Conservation (phyloP, 352 stramenopile genomes). For the Blastocystis sp. region DNA sequence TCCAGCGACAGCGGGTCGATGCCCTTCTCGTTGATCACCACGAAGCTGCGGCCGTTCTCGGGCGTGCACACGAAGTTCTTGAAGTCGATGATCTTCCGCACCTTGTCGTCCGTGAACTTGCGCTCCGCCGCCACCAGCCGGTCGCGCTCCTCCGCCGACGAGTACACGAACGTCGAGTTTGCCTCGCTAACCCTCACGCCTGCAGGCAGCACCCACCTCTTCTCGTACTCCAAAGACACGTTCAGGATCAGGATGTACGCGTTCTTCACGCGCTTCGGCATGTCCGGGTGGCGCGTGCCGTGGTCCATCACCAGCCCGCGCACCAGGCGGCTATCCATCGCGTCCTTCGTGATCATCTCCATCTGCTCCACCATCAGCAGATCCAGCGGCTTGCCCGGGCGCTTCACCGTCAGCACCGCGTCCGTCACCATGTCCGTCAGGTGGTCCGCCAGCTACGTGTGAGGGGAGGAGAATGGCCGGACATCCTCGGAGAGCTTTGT, state of each 20-base stretch:
- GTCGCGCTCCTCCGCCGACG: conserved; percentile 93
- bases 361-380: conserved; percentile 99
- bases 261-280: conserved; percentile 92
- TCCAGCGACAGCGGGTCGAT: conserved; percentile 97
- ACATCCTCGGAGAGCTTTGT: conserved; percentile 93
- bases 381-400: conserved; percentile 83
- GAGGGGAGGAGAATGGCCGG: neutral
- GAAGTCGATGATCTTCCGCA: conserved; percentile 92
- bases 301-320: conserved; percentile 88
- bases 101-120: conserved; percentile 90
- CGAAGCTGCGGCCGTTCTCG: conserved; percentile 92
- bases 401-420: conserved; percentile 88
- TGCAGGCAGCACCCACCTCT: conserved; percentile 76
- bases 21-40: conserved; percentile 99
- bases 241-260: conserved; percentile 98
- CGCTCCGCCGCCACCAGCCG: conserved; percentile 90
- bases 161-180: conserved; percentile 96
- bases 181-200: conserved; percentile 79
- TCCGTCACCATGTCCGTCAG: conserved; percentile 93
- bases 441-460: conserved; percentile 78
- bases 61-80: conserved; percentile 91
- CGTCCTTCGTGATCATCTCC: conserved; percentile 93
- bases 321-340: conserved; percentile 84
- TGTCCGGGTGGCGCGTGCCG: conserved; percentile 94
- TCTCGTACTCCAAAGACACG: conserved; percentile 99